Base-by-base conservation (phyloP, 2,329 filamentous ascomycete genomes). In the Apiospora saccharicola region DNA sequence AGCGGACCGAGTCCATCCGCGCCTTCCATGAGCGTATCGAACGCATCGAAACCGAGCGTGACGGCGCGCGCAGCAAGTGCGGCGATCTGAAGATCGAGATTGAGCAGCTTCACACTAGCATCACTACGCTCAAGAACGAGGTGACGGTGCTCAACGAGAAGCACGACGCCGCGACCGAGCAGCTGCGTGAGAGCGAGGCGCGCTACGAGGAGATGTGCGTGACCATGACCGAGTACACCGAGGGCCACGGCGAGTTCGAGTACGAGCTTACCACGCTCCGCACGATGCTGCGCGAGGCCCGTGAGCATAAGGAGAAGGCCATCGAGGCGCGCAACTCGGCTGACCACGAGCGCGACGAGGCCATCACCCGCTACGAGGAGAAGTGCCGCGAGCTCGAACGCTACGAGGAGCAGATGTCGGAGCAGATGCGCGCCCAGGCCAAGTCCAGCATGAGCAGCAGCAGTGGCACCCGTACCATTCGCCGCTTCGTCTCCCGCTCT, bases 341-440 rank as follows among this genome's bases (percentile, higher is more conserved):
- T 13, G 69, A 70, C 26, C 69, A 64, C n/a, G 69, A 70, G 69
- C 69, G 69, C 37, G 69, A 70, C 12, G 37, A 44, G 41, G 37
- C 69, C 51, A 34, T 70, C 6, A 4, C 41, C 51, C 34, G 69
- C n/a, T 70, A 70, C 51, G 69, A 70, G 69, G 69, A 70, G 51
- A 70, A 61, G 69, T 49, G 69, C 13, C 30, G 69, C 10, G 51
- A 70, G 51, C 47, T 70, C 44, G 44, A 69, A 44, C 41, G 44
- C 19, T 30, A 46, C 7, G 30, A 57, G 13, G 69, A 67, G 69
- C 43, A 67, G 41, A 34, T 46, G 24, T 46, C 57, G 12, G 53
- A 67, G 69, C 51, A 67, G 41, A 57, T 46, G 19, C 53, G 53
- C 19, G 53, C 53, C 53, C 53, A 37, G 19, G 16, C 30, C 53